A percentile compares a stretch with the other conserved stretches of the same genome.
Conservation (phyloP, 768 basidiomycete genomes). For the Suillus discolor region DNA sequence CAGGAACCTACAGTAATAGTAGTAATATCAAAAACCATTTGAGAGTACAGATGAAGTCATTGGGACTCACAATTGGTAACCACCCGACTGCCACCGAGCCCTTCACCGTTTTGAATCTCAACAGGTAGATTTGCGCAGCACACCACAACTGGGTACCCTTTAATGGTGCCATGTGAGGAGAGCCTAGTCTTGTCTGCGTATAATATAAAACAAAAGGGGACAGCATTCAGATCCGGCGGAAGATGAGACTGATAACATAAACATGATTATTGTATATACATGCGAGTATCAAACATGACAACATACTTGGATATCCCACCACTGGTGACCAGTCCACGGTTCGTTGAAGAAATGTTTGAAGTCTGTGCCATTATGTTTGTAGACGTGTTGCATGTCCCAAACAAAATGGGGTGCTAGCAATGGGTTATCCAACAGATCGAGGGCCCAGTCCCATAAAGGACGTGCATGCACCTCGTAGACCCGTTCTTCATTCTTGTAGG, state of each 20-base stretch:
- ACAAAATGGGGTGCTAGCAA: conserved; percentile 21
- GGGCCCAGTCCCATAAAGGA: conserved; percentile 14
- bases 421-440: conserved; percentile 7
- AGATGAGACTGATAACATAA: neutral
- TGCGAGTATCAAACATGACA: neutral
- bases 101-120: conserved; percentile 15
- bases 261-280: neutral
- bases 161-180: conserved; percentile 18
- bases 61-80: conserved; percentile 24
- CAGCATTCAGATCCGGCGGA: neutral
- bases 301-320: conserved; percentile 41
- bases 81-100: conserved; percentile 11
- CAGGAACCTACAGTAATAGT: neutral
- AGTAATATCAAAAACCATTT: too few relatives aligned
- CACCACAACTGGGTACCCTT: conserved; percentile 22
- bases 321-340: conserved; percentile 39
- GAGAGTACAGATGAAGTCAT: neutral
- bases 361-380: conserved; percentile 25
- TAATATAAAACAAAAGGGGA: conserved; percentile 33
- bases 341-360: conserved; percentile 35
- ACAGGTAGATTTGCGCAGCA: conserved; percentile 18
- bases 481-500: conserved; percentile 8
- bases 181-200: conserved; percentile 34
- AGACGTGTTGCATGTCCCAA: conserved; percentile 36
- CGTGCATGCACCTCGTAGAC: conserved; percentile 1